Base-by-base conservation (phyloP, 805 yeast genomes). In the Tetrapisispora fleetii region DNA sequence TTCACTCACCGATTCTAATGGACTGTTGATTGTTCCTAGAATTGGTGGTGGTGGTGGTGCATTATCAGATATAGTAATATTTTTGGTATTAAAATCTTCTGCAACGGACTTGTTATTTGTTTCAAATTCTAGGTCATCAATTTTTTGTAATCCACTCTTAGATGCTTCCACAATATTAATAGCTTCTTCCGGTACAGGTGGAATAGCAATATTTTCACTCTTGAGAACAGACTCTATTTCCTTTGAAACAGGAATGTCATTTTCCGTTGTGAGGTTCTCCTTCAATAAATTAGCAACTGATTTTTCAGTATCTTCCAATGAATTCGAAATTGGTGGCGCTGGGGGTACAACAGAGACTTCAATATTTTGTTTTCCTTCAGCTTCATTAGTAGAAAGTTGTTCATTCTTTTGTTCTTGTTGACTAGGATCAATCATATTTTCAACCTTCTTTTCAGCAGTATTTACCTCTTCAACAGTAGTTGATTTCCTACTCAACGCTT, bases 401-500 rank as follows among this genome's bases (percentile, higher is more conserved):
- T 8, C 8, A 17, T 36, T n/a, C n/a, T 36, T 11, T 17, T 17
- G 21, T 40, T 22, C 18, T 7, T 4, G 5, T n/a, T 24, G 33
- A 4, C 17, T 14, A 7, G 17, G 24, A 7, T 28, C 28, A 19
- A 30, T n/a, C 16, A 19, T 7, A 9, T 21, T 9, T 24, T 41
- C 37, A 10, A 19, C 45, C 2, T 18, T 32, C 5, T 17, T 22
- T 22, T 28, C 46, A 21, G 24, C 22, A 6, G 4, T 11, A 18
- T 18, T n/a, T 18, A 14, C 39, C 8, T 32, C 36, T 32, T 55
- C 56, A 24, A 58, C 52, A 13, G 48, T 42, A 17, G 53, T 46
- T 2, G 49, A 8, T 21, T 45, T 52, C 41, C 53, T 60, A 27
- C 50, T 53, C 27, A 59, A 51, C 28, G 59, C 56, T 8, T 67